These are phyloP conservation scores for Closterium sp. DNA, from an alignment of 139 green algal genomes.

Conservation along the genomic window DNA sequence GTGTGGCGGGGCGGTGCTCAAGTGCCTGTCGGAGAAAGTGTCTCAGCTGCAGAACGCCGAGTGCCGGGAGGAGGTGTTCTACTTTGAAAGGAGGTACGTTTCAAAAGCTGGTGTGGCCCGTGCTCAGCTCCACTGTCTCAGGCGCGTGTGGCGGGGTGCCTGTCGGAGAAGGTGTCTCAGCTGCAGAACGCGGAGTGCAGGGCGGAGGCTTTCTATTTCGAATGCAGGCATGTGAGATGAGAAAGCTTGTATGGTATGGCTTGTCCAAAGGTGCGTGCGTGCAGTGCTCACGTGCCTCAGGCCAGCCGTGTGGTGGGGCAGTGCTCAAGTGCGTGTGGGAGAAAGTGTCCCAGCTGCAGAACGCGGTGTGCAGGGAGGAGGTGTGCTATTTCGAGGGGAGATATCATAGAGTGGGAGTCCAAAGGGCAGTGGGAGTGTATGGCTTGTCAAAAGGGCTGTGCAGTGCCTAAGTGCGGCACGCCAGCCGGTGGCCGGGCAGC, in stretches of 20 bases:
- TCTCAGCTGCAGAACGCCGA: slow-evolving; percentile 65
- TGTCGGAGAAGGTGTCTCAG: slow-evolving; percentile 73
- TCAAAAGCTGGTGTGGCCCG: too few species aligned
- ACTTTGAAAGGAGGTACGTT: slow-evolving; percentile 82
- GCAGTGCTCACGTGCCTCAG: slow-evolving; percentile 43
- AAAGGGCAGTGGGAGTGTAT: too few species aligned
- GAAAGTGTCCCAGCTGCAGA: slow-evolving; percentile 68
- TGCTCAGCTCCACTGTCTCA: too few species aligned
- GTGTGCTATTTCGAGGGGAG: slow-evolving; percentile 81
- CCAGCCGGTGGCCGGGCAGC: too few species aligned
- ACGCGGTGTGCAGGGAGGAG: slow-evolving; percentile 74
- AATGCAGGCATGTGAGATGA: slow-evolving; percentile 81
- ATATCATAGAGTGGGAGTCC: too few species aligned
- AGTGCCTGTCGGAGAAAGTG: slow-evolving; percentile 77
- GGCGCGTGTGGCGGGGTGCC: slow-evolving; percentile 80
- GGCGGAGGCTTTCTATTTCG: slow-evolving; percentile 79
- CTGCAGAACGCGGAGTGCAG: slow-evolving; percentile 68
- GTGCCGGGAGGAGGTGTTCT: slow-evolving; percentile 79
- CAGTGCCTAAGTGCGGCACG: too few species aligned
- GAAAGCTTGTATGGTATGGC: too few species aligned
- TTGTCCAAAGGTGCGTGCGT: too few species aligned
- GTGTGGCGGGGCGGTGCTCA: slow-evolving; percentile 77
- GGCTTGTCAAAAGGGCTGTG: too few species aligned
- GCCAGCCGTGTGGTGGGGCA: slow-evolving; percentile 68
- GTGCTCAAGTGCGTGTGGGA: slow-evolving; percentile 83